Conservation (phyloP, 495 filamentous ascomycete genomes). For the Aspergillus campestris region DNA sequence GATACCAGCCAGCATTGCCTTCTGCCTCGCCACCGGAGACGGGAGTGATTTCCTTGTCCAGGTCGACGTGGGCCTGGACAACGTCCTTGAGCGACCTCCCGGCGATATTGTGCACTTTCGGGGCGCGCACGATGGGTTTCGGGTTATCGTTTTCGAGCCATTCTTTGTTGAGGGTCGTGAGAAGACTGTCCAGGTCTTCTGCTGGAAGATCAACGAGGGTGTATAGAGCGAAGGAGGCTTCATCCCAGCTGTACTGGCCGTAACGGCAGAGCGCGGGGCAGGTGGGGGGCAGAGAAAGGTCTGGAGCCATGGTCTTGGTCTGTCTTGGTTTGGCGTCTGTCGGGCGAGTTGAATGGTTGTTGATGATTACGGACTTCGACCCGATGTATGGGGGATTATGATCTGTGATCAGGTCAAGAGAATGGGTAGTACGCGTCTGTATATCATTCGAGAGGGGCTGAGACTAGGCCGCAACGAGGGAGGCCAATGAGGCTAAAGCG, state of each 20-base stretch:
- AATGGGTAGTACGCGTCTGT: background rate
- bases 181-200: background rate
- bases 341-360: background rate
- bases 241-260: background rate
- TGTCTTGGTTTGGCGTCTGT: background rate
- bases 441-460: too few relatives aligned
- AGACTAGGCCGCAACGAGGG: background rate
- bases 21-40: background rate
- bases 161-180: background rate
- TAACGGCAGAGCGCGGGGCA: background rate
- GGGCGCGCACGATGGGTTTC: background rate
- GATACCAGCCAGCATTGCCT: background rate
- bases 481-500: background rate
- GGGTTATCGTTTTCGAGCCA: background rate
- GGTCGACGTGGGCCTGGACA: background rate
- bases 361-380: too few relatives aligned
- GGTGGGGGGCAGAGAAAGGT: slow-evolving; percentile 2
- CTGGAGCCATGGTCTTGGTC: background rate
- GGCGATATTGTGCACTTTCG: background rate
- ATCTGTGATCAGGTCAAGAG: background rate
- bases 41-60: slow-evolving; percentile 1
- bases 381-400: background rate
- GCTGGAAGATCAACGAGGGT: background rate
- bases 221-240: slow-evolving; percentile 3
- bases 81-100: background rate